phyloP scores from a whole-genome alignment of 176 grass and related monocot species.

The Musa schizocarpa region DNA sequence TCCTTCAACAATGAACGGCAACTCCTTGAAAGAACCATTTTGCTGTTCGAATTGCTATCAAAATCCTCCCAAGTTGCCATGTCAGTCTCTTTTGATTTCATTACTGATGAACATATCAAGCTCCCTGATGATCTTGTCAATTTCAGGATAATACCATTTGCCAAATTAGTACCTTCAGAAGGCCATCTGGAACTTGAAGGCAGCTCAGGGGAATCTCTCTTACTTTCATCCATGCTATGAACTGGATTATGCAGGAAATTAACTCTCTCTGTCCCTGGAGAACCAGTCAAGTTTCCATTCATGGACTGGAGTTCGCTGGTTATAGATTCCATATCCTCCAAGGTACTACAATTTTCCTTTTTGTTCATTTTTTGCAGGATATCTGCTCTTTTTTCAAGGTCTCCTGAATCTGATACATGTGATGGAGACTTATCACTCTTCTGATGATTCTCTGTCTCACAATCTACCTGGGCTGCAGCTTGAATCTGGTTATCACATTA shows the following conservation, averaged over 20 bases:
- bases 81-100: slow-evolving; percentile 44
- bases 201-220: slow-evolving; percentile 25
- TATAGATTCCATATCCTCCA: slow-evolving; percentile 8
- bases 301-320: slow-evolving; percentile 31
- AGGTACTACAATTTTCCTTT: slow-evolving; percentile 28
- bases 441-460: neutral
- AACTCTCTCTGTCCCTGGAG: slow-evolving; percentile 24
- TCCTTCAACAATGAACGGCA: neutral
- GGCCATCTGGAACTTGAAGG: slow-evolving; percentile 25
- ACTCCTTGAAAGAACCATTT: neutral
- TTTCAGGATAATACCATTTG: slow-evolving; percentile 34
- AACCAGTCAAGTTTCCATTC: slow-evolving; percentile 26
- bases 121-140: slow-evolving; percentile 37
- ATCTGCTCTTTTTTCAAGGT: slow-evolving; percentile 26
- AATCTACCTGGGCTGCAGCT: neutral
- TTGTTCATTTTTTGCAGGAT: slow-evolving; percentile 37
- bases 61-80: slow-evolving; percentile 6
- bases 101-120: slow-evolving; percentile 36
- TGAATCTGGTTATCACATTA: neutral
- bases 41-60: neutral
- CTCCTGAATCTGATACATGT: neutral
- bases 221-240: slow-evolving; percentile 14
- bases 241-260: neutral
- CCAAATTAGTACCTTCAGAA: slow-evolving; percentile 19
- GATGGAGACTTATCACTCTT: neutral